Percentiles rank a stretch among this genome's conserved stretches.
phyloP scores from a whole-genome alignment of 139 green algal genomes.

The Ettlia oleoabundans region DNA sequence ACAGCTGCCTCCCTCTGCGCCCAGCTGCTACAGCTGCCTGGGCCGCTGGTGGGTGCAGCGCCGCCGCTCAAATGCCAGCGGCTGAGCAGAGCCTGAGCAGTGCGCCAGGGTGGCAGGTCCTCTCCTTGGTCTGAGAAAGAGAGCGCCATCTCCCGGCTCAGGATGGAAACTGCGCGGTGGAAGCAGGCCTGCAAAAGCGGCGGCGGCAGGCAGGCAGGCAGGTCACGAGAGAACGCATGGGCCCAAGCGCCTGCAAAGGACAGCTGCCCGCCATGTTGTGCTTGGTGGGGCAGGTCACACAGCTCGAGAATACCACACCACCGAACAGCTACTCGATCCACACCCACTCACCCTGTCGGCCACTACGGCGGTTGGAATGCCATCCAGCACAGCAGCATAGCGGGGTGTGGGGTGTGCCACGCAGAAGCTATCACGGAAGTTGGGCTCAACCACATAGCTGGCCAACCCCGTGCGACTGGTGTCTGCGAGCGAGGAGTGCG shows the following conservation, averaged over 20 bases:
- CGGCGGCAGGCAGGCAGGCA: too few relatives aligned
- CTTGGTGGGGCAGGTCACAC: too few relatives aligned
- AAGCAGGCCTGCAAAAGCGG: conserved; percentile 25
- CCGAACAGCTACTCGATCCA: too few relatives aligned
- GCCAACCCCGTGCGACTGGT: background rate
- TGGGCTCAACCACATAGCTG: conserved; percentile 30
- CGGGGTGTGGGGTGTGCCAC: conserved; percentile 35
- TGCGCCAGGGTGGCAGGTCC: conserved; percentile 33
- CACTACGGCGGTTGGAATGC: conserved; percentile 4
- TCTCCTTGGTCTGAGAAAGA: conserved; percentile 21
- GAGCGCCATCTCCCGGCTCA: conserved; percentile 27
- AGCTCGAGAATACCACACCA: too few relatives aligned
- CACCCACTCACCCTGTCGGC: conserved; percentile 8
- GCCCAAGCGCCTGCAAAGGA: background rate
- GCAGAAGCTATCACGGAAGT: conserved; percentile 26
- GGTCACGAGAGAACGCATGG: background rate
- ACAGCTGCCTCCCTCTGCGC: background rate
- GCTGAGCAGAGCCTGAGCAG: conserved; percentile 24
- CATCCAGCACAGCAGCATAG: conserved; percentile 11
- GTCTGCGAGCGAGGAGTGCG: conserved; percentile 32
- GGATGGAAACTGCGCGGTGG: conserved; percentile 17
- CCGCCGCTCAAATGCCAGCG: conserved; percentile 14
- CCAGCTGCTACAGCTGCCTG: conserved; percentile 8
- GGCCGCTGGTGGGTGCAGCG: background rate
- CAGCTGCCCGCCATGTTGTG: background rate